Base-by-base conservation (phyloP, 2,329 filamentous ascomycete genomes). In the Colletotrichum tanaceti region DNA sequence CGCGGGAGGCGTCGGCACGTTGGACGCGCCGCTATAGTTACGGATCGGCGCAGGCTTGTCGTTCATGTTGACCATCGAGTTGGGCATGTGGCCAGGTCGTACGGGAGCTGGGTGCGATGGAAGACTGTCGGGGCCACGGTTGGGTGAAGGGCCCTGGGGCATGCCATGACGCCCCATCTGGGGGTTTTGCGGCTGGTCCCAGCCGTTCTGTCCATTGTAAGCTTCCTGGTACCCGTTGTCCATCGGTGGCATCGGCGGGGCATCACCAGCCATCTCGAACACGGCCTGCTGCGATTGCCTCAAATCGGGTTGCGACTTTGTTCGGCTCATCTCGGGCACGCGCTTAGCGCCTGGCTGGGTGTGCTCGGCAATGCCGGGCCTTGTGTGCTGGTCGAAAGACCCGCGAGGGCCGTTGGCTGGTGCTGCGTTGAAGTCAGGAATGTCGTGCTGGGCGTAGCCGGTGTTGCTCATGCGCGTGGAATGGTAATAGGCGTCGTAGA, bases 231-330 rank as follows among this genome's bases (percentile, higher is more conserved):
- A 72, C 65, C 59, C 64, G 69, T 58, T 67, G 22, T 65, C 73
- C 74, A 84, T 79, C 47, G 80, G 82, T 13, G 89, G 89, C 38
- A 90, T 78, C 3, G 83, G 81, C 24, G 87, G 88, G 22, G 84
- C 82, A 72, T 92, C 89, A 32, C 82, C 85, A 2, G 87, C 89
- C 85, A 94, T 91, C 74, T 93, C 92, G 72, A 93, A 93, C 1
- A 92, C 85, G 10, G 91, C 91, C 2, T 88, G 84, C 73, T 92
- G 88, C 4, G 86, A 85, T 72, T 89, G 85, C 43, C 87, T 84
- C 66, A 91, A 79, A 74, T 91, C 87, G 38, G 90, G 89, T 74
- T 92, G 90, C 13, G 90, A 92, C 71, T 89, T 89, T 18, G 89
- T 87, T 68, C 86, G 85, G 67, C 83, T 86, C 58, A 90, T 77